Percentiles rank a stretch among this genome's conserved stretches.
phyloP scores from a whole-genome alignment of 257 asterid genomes.

The Solanum virginianum region DNA sequence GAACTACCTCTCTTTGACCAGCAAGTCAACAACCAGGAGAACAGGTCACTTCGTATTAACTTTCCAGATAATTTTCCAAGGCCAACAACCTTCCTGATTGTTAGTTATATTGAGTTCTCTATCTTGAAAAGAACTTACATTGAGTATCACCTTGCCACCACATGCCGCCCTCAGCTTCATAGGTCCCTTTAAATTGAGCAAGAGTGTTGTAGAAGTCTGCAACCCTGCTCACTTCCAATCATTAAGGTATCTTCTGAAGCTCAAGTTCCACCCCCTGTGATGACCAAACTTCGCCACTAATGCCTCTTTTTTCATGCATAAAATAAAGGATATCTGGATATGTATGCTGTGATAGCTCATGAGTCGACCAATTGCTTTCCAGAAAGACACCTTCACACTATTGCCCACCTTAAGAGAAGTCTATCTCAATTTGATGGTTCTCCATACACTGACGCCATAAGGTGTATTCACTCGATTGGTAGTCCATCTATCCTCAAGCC shows the following conservation, averaged over 20 bases:
- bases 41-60: neutral
- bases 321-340: neutral
- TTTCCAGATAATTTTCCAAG: neutral
- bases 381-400: neutral
- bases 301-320: neutral
- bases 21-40: neutral
- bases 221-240: neutral
- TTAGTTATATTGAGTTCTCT: neutral
- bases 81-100: neutral
- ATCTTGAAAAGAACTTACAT: neutral
- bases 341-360: neutral
- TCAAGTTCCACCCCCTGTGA: neutral
- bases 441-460: neutral
- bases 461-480: neutral
- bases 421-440: neutral
- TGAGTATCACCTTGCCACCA: neutral
- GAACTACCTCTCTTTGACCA: neutral
- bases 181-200: neutral
- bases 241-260: neutral
- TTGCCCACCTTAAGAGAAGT: neutral
- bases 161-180: neutral
- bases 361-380: neutral
- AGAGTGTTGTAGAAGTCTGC: neutral
- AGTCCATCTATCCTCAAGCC: neutral
- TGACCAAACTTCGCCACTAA: neutral